Conservation (phyloP, 345 rosid species). For the Euphorbia pulcherrima region DNA sequence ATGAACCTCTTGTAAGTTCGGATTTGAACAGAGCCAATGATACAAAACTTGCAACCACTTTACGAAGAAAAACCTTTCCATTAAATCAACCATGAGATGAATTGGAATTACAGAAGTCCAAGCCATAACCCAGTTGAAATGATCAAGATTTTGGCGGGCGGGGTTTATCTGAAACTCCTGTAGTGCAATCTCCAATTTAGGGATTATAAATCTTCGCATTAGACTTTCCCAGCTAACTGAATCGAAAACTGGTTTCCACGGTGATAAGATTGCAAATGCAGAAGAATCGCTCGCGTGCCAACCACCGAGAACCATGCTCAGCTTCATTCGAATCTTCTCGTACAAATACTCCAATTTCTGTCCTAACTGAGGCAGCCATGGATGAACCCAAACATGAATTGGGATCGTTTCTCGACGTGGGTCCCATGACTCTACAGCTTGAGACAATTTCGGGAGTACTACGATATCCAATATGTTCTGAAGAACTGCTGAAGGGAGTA, state of each 20-base stretch:
- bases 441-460: slow-evolving; percentile 70
- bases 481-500: slow-evolving; percentile 60
- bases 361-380: slow-evolving; percentile 88
- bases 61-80: slow-evolving; percentile 78
- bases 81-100: slow-evolving; percentile 85
- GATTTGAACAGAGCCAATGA: slow-evolving; percentile 71
- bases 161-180: slow-evolving; percentile 83
- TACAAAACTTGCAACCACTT: slow-evolving; percentile 86
- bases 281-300: slow-evolving; percentile 91
- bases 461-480: slow-evolving; percentile 57
- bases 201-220: slow-evolving; percentile 83
- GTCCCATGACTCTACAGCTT: slow-evolving; percentile 86
- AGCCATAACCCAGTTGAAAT: slow-evolving; percentile 65
- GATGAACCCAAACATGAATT: slow-evolving; percentile 92
- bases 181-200: slow-evolving; percentile 78
- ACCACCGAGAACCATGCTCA: slow-evolving; percentile 80
- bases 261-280: slow-evolving; percentile 76
- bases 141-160: slow-evolving; percentile 67
- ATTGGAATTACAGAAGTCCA: slow-evolving; percentile 85
- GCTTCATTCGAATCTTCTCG: slow-evolving; percentile 70
- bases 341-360: slow-evolving; percentile 68
- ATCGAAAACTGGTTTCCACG: slow-evolving; percentile 92
- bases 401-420: slow-evolving; percentile 76
- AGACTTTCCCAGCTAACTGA: slow-evolving; percentile 81
- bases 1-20: slow-evolving; percentile 69